Evolutionary conservation across 2,329 filamentous ascomycete species (phyloP).

Genomic region (Hymenotorrendiella dingleyae): DNA sequence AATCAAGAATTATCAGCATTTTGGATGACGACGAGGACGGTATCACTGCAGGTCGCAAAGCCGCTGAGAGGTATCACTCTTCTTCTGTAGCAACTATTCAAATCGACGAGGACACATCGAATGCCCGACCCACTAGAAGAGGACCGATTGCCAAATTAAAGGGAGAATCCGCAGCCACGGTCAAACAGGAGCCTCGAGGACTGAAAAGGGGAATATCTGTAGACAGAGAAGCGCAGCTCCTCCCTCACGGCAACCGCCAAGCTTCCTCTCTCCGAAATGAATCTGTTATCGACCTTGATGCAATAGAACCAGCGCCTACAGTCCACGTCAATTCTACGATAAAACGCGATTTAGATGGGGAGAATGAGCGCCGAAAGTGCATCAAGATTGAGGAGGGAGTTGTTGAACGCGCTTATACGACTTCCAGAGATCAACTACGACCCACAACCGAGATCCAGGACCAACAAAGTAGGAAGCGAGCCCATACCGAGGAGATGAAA

Average conservation of each 20-base stretch:
- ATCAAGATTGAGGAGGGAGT: too few relatives aligned
- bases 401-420: too few relatives aligned
- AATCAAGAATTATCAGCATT: neutral
- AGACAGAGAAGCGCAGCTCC: too few relatives aligned
- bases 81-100: neutral
- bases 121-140: too few relatives aligned
- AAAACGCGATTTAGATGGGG: neutral
- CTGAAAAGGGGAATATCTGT: too few relatives aligned
- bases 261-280: too few relatives aligned
- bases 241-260: too few relatives aligned
- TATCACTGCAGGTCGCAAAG: neutral
- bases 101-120: neutral
- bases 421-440: too few relatives aligned
- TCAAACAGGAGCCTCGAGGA: constrained; percentile 1
- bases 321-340: neutral
- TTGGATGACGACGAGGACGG: constrained; percentile 3
- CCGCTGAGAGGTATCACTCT: neutral
- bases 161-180: neutral
- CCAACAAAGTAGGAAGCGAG: too few relatives aligned
- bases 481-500: too few relatives aligned
- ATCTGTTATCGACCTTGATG: constrained; percentile 1
- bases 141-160: neutral
- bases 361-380: too few relatives aligned
- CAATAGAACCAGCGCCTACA: neutral
- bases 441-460: too few relatives aligned